Conservation (phyloP, 345 rosid species). For the Tarenaya hassleriana region DNA sequence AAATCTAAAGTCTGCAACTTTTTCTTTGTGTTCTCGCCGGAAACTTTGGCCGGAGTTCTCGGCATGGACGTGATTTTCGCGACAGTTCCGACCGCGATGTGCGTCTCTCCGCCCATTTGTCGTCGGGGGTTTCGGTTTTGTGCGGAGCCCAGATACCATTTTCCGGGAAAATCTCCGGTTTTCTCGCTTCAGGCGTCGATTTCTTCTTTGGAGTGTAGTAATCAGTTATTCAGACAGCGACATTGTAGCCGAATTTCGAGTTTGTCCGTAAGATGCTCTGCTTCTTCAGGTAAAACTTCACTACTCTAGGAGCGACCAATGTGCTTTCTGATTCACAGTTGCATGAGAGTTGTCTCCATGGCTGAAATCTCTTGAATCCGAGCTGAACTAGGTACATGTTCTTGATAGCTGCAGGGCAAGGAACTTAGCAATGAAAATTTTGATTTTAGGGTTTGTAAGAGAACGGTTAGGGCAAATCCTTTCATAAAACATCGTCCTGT, state of each 20-base stretch:
- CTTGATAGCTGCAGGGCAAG: too few species aligned
- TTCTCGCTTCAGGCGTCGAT: constrained; percentile 23
- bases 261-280: constrained; percentile 29
- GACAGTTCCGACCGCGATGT: constrained; percentile 28
- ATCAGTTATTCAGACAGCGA: constrained; percentile 13
- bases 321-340: not conserved
- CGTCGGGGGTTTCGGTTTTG: constrained; percentile 7
- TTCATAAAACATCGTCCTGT: too few species aligned
- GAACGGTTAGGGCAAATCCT: too few species aligned
- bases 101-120: constrained; percentile 20
- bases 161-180: constrained; percentile 11
- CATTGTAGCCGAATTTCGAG: constrained; percentile 10
- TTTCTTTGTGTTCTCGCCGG: not conserved
- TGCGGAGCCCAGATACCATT: constrained; percentile 20
- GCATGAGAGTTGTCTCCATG: not conserved
- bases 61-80: constrained; percentile 24
- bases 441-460: too few species aligned
- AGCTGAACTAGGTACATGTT: too few species aligned
- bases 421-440: too few species aligned
- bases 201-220: not conserved
- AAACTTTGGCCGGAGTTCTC: constrained; percentile 18
- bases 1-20: not conserved
- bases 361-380: too few species aligned
- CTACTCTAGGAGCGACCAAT: not conserved
- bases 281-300: constrained; percentile 42